Percentiles rank a stretch among this genome's conserved stretches.
Evolutionary conservation across 1,284 basidiomycete species (phyloP).

Genomic region (Rhodotorula glutinis): DNA sequence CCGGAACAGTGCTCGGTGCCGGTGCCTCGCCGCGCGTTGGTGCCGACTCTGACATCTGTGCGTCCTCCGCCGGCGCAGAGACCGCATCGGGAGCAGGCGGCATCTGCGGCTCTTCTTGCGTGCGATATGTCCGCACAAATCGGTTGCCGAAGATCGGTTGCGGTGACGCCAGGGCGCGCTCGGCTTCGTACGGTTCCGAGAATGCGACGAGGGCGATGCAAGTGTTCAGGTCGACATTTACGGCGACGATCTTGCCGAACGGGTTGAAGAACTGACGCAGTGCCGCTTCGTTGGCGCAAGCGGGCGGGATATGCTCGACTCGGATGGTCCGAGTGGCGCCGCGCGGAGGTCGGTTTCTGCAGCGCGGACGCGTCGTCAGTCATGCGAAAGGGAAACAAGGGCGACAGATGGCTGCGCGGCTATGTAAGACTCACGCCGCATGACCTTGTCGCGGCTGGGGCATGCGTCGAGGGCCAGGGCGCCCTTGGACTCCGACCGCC

Average conservation of each 20-base stretch:
- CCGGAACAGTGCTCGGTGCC: neutral
- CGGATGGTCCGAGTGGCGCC: slow-evolving; percentile 3
- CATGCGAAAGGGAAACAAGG: neutral
- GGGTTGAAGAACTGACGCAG: slow-evolving; percentile 87
- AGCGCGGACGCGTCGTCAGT: too few relatives aligned
- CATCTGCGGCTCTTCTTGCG: neutral
- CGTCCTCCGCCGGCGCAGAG: neutral
- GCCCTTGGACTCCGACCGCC: neutral
- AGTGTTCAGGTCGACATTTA: slow-evolving; percentile 74
- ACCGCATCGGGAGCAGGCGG: neutral
- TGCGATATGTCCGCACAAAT: slow-evolving; percentile 71
- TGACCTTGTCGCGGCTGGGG: too few relatives aligned
- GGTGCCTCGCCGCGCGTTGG: neutral
- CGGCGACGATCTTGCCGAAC: slow-evolving; percentile 89
- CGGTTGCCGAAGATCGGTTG: slow-evolving; percentile 90
- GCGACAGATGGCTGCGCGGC: too few relatives aligned
- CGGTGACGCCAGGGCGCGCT: slow-evolving; percentile 83
- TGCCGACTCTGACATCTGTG: neutral
- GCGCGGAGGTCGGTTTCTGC: neutral
- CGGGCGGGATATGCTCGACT: slow-evolving; percentile 87
- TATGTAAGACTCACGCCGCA: too few relatives aligned
- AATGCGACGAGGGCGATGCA: slow-evolving; percentile 83
- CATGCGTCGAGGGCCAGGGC: too few relatives aligned
- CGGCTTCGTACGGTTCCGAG: slow-evolving; percentile 76
- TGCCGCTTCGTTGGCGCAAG: slow-evolving; percentile 70